These are phyloP conservation scores for Amoebophrya sp. DNA, from an alignment of 169 alveolate genomes.

Conservation along the genomic window DNA sequence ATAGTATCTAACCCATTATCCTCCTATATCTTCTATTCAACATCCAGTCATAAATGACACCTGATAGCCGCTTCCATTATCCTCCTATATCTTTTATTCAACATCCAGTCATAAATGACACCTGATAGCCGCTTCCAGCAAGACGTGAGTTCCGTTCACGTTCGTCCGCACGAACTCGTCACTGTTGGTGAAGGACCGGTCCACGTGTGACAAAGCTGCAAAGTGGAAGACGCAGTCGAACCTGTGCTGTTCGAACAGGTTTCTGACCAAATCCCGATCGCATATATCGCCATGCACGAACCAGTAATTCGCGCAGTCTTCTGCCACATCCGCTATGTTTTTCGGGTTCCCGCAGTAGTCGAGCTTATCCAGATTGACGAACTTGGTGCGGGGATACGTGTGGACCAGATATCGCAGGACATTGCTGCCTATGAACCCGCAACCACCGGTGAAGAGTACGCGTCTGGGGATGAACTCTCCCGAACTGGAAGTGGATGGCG, in stretches of 20 bases:
- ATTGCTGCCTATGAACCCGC: neutral
- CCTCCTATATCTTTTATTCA: too few relatives aligned
- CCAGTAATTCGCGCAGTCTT: slow-evolving; percentile 11
- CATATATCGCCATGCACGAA: neutral
- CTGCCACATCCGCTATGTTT: neutral
- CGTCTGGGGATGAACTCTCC: neutral
- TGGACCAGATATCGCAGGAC: neutral
- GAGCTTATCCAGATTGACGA: neutral
- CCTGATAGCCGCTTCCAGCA: too few relatives aligned
- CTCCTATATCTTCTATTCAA: too few relatives aligned
- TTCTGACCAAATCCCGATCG: neutral
- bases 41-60: too few relatives aligned
- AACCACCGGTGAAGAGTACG: slow-evolving; percentile 1
- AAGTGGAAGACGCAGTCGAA: slow-evolving; percentile 25
- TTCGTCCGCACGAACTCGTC: slow-evolving; percentile 2
- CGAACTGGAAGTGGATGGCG: too few relatives aligned
- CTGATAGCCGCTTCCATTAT: too few relatives aligned
- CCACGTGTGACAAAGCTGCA: slow-evolving; percentile 13
- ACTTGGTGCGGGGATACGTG: neutral
- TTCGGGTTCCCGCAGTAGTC: neutral
- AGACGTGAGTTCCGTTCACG: slow-evolving; percentile 7
- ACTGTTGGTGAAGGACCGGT: neutral
- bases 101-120: too few relatives aligned
- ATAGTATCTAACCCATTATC: too few relatives aligned
- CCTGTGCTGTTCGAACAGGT: neutral